phyloP scores from a whole-genome alignment of 2,329 filamentous ascomycete genomes.

The Fusarium globosum region DNA sequence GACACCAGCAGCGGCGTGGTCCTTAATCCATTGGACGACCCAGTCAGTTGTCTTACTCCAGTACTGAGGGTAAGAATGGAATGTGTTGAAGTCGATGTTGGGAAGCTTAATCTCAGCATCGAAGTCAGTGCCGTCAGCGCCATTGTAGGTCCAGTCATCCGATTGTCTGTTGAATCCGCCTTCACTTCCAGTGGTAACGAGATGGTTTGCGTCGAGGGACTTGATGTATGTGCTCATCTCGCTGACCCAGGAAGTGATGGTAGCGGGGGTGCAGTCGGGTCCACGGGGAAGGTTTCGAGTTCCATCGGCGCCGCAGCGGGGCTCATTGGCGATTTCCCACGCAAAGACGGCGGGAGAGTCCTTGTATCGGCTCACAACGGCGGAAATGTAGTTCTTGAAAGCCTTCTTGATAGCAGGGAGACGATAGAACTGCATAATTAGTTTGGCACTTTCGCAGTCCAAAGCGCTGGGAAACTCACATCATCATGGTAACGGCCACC shows the following conservation, averaged over 20 bases:
- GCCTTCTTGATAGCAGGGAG: conserved; percentile 62
- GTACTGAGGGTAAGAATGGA: conserved; percentile 68
- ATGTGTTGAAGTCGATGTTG: conserved; percentile 64
- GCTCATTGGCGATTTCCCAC: conserved; percentile 76
- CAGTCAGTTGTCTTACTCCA: conserved; percentile 64
- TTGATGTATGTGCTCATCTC: conserved; percentile 68
- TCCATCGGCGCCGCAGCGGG: conserved; percentile 60
- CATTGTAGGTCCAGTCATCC: conserved; percentile 59
- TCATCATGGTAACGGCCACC: conserved; percentile 59
- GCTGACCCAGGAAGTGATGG: conserved; percentile 60
- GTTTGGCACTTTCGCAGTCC: rapidly evolving
- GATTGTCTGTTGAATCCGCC: conserved; percentile 64
- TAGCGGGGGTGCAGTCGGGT: conserved; percentile 53
- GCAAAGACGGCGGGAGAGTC: conserved; percentile 70
- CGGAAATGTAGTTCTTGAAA: conserved; percentile 68
- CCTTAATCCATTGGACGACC: conserved; percentile 65
- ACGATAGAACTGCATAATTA: conserved; percentile 56
- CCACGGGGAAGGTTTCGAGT: conserved; percentile 58
- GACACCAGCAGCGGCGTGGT: conserved; percentile 58
- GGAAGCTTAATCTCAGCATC: conserved; percentile 58
- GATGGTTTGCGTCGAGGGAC: conserved; percentile 60
- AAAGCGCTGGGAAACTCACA: not conserved
- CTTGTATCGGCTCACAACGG: conserved; percentile 69
- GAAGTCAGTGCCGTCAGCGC: conserved; percentile 64
- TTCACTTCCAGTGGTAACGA: conserved; percentile 68